Evolutionary conservation across 2,329 filamentous ascomycete genomes (phyloP).

Genomic region (Scedosporium dehoogii): DNA sequence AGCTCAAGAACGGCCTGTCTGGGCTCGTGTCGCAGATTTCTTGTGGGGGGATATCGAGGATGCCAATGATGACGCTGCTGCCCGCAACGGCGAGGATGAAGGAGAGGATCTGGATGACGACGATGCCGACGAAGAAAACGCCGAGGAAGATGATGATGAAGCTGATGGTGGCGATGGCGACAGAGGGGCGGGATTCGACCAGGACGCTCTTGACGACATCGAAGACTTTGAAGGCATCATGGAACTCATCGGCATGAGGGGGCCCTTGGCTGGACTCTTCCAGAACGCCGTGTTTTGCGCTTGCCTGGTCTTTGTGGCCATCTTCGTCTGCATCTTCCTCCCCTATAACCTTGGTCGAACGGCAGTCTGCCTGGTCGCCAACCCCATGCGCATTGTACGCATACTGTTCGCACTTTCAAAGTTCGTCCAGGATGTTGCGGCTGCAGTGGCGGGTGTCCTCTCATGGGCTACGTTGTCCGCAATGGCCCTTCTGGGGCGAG

Average conservation of each 20-base stretch:
- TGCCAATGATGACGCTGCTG: slow-evolving; percentile 21
- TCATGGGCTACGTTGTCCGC: slow-evolving; percentile 3
- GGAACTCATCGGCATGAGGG: slow-evolving; percentile 93
- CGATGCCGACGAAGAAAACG: slow-evolving; percentile 25
- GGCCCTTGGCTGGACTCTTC: slow-evolving; percentile 77
- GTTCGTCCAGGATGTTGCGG: slow-evolving; percentile 63
- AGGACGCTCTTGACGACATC: slow-evolving; percentile 69
- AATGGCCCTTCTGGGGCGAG: not conserved
- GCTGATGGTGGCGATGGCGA: slow-evolving; percentile 28
- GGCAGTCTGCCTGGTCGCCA: slow-evolving; percentile 67
- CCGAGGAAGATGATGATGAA: slow-evolving; percentile 29
- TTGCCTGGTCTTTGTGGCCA: slow-evolving; percentile 77
- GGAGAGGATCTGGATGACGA: slow-evolving; percentile 19
- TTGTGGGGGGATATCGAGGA: slow-evolving; percentile 49
- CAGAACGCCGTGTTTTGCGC: slow-evolving; percentile 95
- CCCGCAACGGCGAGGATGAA: slow-evolving; percentile 47
- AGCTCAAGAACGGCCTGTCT: not conserved
- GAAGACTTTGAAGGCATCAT: slow-evolving; percentile 95
- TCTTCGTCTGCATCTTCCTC: slow-evolving; percentile 77
- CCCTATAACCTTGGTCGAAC: slow-evolving; percentile 89
- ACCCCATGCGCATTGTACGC: slow-evolving; percentile 66
- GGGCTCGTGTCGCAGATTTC: slow-evolving; percentile 38
- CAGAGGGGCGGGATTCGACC: slow-evolving; percentile 44
- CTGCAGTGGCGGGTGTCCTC: slow-evolving; percentile 45
- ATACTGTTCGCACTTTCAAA: slow-evolving; percentile 67